Percentiles rank a stretch among this genome's conserved stretches.
These are phyloP conservation scores for Clavispora phyllophila DNA, from an alignment of 805 yeast genomes.

Conservation along the genomic window DNA sequence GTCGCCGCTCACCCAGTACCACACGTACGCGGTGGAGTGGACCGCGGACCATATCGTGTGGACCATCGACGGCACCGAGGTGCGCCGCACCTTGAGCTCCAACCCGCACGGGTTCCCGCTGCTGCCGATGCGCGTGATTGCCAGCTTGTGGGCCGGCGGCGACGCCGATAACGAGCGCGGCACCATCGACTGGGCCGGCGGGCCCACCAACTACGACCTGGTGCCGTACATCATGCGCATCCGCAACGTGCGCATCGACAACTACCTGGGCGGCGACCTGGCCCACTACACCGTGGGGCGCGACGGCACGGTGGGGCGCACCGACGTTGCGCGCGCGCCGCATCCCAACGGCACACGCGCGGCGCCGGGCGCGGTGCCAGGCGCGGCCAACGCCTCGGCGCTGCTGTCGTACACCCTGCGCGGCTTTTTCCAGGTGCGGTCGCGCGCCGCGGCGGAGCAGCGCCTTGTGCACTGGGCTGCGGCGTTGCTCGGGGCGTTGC, in stretches of 20 bases:
- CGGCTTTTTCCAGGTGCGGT: not conserved
- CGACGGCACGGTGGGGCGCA: not conserved
- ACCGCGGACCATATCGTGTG: slow-evolving; percentile 26
- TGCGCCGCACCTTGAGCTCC: slow-evolving; percentile 19
- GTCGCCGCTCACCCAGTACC: slow-evolving; percentile 23
- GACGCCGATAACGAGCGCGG: slow-evolving; percentile 29
- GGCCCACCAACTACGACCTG: slow-evolving; percentile 24
- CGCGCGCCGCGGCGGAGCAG: not conserved
- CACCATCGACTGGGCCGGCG: slow-evolving; percentile 40
- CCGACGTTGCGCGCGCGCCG: not conserved
- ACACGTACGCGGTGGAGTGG: slow-evolving; percentile 35
- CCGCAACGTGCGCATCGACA: slow-evolving; percentile 16
- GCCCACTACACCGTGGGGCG: slow-evolving; percentile 17
- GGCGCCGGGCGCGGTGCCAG: not conserved
- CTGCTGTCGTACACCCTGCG: not conserved
- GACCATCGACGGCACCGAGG: slow-evolving; percentile 24
- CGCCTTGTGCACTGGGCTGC: not conserved
- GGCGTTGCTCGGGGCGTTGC: not conserved
- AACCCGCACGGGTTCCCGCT: slow-evolving; percentile 27
- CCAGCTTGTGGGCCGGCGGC: slow-evolving; percentile 42
- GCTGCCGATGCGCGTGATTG: slow-evolving; percentile 32
- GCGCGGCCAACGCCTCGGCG: not conserved
- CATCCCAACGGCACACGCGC: not conserved
- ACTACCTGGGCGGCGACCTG: slow-evolving; percentile 26
- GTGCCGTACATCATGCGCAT: slow-evolving; percentile 32